A percentile compares a stretch with the other conserved stretches of the same genome.
Evolutionary conservation across 1,284 basidiomycete species (phyloP).

Genomic region (Microbotryum saponariae): DNA sequence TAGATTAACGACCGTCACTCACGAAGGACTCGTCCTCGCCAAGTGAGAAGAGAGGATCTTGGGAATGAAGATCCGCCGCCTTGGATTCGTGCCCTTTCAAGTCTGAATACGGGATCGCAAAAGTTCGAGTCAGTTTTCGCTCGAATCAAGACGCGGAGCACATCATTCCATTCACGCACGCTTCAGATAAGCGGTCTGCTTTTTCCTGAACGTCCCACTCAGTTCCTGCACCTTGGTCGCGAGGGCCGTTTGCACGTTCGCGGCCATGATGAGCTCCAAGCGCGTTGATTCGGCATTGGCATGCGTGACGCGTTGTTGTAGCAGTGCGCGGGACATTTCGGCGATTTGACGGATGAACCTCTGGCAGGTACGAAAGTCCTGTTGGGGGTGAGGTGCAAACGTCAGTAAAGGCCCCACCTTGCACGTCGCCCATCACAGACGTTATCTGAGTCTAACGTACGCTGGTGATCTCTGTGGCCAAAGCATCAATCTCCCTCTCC

Average conservation of each 20-base stretch:
- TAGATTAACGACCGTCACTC: slow-evolving; percentile 36
- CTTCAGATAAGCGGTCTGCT: slow-evolving; percentile 94
- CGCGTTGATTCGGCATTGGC: slow-evolving; percentile 43
- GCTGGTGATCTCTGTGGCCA: slow-evolving; percentile 80
- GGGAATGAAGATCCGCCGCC: slow-evolving; percentile 3
- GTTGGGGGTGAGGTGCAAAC: slow-evolving; percentile 21
- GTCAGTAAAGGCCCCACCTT: background rate
- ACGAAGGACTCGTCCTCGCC: slow-evolving; percentile 42
- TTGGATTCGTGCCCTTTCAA: slow-evolving; percentile 34
- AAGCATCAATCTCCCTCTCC: slow-evolving; percentile 83
- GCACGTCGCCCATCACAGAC: background rate
- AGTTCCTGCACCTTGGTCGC: slow-evolving; percentile 91
- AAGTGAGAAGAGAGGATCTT: slow-evolving; percentile 26
- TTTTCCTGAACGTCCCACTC: slow-evolving; percentile 88
- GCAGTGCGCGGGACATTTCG: slow-evolving; percentile 33
- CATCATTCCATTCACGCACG: slow-evolving; percentile 54
- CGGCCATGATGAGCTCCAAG: slow-evolving; percentile 58
- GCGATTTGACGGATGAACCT: slow-evolving; percentile 64
- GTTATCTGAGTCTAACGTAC: slow-evolving; percentile 44
- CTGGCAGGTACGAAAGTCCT: slow-evolving; percentile 64
- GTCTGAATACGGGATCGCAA: slow-evolving; percentile 15
- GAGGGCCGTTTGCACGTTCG: slow-evolving; percentile 93
- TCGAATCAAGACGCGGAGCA: background rate
- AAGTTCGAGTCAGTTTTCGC: background rate
- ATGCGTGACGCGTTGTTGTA: slow-evolving; percentile 8